Conservation (phyloP, 345 rosid species). For the Passiflora organensis region DNA sequence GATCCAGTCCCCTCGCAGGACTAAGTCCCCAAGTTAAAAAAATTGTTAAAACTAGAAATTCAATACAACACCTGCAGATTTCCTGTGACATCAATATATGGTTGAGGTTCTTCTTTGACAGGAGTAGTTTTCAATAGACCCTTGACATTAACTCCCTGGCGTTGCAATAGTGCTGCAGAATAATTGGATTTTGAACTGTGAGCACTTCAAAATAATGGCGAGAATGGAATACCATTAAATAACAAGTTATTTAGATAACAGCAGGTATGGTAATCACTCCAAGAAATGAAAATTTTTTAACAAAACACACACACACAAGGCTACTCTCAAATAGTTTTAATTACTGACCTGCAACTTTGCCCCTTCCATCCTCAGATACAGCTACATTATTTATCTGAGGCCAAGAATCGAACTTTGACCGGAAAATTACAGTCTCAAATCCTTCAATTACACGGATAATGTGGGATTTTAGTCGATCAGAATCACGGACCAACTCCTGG, state of each 20-base stretch:
- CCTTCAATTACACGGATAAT: conserved; percentile 89
- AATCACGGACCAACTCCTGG: conserved; percentile 59
- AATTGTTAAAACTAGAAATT: background rate
- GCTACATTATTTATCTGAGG: conserved; percentile 54
- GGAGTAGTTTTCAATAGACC: conserved; percentile 81
- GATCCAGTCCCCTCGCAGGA: background rate
- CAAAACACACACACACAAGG: background rate
- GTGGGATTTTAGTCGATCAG: conserved; percentile 55
- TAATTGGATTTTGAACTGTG: conserved; percentile 10
- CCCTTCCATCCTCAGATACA: conserved; percentile 91
- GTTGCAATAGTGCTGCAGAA: conserved; percentile 67
- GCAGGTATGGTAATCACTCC: background rate
- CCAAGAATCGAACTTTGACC: conserved; percentile 91
- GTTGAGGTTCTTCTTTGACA: conserved; percentile 73
- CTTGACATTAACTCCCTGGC: conserved; percentile 90
- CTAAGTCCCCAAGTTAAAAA: background rate
- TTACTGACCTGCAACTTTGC: conserved; percentile 92
- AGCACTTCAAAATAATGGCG: conserved; percentile 6
- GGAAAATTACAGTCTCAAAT: conserved; percentile 86
- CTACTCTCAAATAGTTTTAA: conserved; percentile 4
- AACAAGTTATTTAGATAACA: too few species aligned
- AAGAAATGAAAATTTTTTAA: background rate
- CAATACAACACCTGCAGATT: conserved; percentile 63
- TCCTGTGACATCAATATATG: conserved; percentile 91
- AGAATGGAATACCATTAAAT: background rate